Evolutionary conservation across 192 early-diverging fungal genomes (phyloP), one percentile per base, ranked within the genome.

Genomic region (Coemansia biformis): DNA sequence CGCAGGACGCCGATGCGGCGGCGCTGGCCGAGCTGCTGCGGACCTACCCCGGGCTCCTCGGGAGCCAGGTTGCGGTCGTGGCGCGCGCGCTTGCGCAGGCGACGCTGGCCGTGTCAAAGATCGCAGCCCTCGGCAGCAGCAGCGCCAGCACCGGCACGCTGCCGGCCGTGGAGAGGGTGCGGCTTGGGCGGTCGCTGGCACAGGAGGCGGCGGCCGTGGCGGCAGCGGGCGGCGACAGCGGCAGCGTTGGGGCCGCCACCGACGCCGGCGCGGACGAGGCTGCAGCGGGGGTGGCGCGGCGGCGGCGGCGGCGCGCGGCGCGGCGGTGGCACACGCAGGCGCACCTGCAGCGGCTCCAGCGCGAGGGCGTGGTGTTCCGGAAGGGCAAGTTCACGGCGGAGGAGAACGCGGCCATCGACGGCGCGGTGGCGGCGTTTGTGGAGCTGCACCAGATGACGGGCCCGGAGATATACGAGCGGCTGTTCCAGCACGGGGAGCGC

Each of bases 301-400:
- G 16, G 17, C 36, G 19, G 34, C 37, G 38, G 15, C 35, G 24
- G 15, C 46, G 29, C 8, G 22, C 24, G 11, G 32, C 45, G 13
- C 58, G 66, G 26, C 54, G 67, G 32, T 71, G 67, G 67, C 43
- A 59, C 24, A 71, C 67, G 34, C 52, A 63, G 38, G 43, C 44
- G 48, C 59, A 63, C 42, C n/a, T 71, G 43, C 38, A 38, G 60
- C 55, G 43, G 51, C 46, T 71, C 49, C 59, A 59, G 56, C 34
- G 46, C 23, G 54, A 58, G 32, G 67, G 67, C 15, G 55, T 71
- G 41, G 59, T 59, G 44, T 71, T 71, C 34, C 52, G 42, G 13
- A 71, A 71, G 60, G 67, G 67, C 46, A 71, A 71, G 48, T 71
- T 71, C 18, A 71, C 67, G n/a, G 56, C 32, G 5, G 54, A 38